Evolutionary conservation across 1,139 yeast genomes (phyloP).

Genomic region (Yamadazyma pseudoaaseri): DNA sequence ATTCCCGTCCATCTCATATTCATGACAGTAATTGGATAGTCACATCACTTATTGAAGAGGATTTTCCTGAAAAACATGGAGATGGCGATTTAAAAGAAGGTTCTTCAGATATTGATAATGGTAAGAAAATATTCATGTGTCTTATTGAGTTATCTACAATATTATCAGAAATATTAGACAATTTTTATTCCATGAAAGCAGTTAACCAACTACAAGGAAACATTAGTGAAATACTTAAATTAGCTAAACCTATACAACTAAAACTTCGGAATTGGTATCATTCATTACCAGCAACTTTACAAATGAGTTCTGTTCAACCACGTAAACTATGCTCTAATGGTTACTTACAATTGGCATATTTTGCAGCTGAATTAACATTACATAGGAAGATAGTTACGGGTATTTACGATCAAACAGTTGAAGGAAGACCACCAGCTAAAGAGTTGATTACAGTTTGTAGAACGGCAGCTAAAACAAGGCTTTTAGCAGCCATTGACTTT

Average conservation of each 20-base stretch:
- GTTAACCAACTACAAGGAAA: constrained; percentile 49
- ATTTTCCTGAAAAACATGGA: constrained; percentile 68
- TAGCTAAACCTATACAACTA: constrained; percentile 85
- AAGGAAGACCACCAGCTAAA: constrained; percentile 49
- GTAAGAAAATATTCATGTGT: constrained; percentile 67
- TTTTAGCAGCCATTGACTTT: constrained; percentile 79
- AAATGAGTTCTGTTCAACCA: constrained; percentile 61
- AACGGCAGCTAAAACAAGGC: constrained; percentile 77
- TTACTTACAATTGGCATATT: constrained; percentile 76
- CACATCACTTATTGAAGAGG: constrained; percentile 60
- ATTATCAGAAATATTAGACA: constrained; percentile 67
- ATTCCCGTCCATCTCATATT: constrained; percentile 78
- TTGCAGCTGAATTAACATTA: constrained; percentile 81
- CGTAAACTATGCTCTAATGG: constrained; percentile 69
- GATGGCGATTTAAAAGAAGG: constrained; percentile 61
- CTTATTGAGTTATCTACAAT: constrained; percentile 69
- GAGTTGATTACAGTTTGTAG: constrained; percentile 69
- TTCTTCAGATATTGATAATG: constrained; percentile 68
- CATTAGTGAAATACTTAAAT: constrained; percentile 63
- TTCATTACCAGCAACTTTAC: constrained; percentile 66
- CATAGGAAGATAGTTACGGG: constrained; percentile 77
- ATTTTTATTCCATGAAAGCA: constrained; percentile 70
- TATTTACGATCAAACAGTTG: constrained; percentile 41
- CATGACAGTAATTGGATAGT: constrained; percentile 71
- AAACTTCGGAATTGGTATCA: constrained; percentile 82